Base-by-base conservation (phyloP, 2,329 filamentous ascomycete species). In the Venturia nashicola region DNA sequence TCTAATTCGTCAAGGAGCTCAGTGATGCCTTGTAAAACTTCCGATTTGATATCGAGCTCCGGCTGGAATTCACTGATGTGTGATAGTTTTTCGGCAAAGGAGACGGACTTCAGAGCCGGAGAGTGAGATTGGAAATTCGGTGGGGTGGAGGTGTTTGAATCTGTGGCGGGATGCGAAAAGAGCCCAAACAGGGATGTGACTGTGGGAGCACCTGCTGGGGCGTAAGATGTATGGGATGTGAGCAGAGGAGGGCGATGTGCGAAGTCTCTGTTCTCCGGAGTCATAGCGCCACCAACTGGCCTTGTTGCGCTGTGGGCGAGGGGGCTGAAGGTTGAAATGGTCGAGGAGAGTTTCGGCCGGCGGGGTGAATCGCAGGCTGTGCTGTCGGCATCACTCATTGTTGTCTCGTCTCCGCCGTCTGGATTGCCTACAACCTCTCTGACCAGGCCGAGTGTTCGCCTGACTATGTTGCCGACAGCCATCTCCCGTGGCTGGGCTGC, bases 1-100 rank as follows among this genome's bases (percentile, higher is more conserved):
- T 89, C 88, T 64, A 99, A 86, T 76, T 99, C 94, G 72, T 99
- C 94, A 74, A 96, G 89, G 66, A 99, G 91, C 74, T 99, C 94
- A 70, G 91, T 87, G 70, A 99, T 97, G 51, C 92, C 94, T 70
- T 94, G 90, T 68, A 97, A 87, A 34, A 97, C 88, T 75, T 97
- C 94, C 16, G 61, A 39, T 32, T 63, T 63, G 9, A 63, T 63
- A 32, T 57, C 46, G 11, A 46, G 11, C 11, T 62, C 40, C 9
- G 23, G 42, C 23, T 40, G 51, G 18, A 32, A 39, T 9, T 54
- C 51, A 5, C n/a, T 44, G 23, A 51, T 63, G 32, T 54, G 23
- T 20, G 36, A 42, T 32, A 63, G 46, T n/a, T 63, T 63, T 34
- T 63, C 61, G 16, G 61, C 61, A n/a, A 63, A 63, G 7, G 51